These are phyloP conservation scores for Haematococcus lacustris DNA, from an alignment of 139 green algal species.

Conservation along the genomic window DNA sequence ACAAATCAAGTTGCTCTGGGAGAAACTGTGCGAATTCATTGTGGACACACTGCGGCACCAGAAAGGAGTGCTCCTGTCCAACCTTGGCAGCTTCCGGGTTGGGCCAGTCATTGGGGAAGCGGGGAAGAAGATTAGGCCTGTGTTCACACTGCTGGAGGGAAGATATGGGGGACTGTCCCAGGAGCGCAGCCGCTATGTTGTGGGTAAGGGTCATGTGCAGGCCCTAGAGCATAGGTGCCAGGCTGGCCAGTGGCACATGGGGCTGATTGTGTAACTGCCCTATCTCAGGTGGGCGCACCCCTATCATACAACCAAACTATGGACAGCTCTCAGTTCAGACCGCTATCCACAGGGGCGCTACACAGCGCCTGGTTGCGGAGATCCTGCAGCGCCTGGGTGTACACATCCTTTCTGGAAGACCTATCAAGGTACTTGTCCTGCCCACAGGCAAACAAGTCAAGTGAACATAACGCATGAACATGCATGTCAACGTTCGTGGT, in stretches of 20 bases:
- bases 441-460: not conserved
- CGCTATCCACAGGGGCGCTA: conserved; percentile 27
- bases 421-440: not conserved
- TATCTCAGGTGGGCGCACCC: conserved; percentile 30
- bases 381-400: conserved; percentile 39
- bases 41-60: conserved; percentile 14
- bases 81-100: conserved; percentile 40
- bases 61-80: conserved; percentile 48
- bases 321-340: conserved; percentile 27
- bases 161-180: conserved; percentile 41
- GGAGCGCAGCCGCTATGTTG: conserved; percentile 30
- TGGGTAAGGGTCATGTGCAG: too few relatives aligned
- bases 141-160: conserved; percentile 40
- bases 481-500: not conserved
- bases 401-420: conserved; percentile 35
- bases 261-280: too few relatives aligned
- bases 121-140: conserved; percentile 31
- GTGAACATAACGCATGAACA: not conserved
- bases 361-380: conserved; percentile 39
- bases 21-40: conserved; percentile 25
- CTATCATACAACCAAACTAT: conserved; percentile 46
- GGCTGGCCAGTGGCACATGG: not conserved
- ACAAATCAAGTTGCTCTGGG: conserved; percentile 28
- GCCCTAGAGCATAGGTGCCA: too few relatives aligned
- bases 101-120: conserved; percentile 35